Conservation (phyloP, 2,329 filamentous ascomycete genomes). For the Colletotrichum endophyticum region DNA sequence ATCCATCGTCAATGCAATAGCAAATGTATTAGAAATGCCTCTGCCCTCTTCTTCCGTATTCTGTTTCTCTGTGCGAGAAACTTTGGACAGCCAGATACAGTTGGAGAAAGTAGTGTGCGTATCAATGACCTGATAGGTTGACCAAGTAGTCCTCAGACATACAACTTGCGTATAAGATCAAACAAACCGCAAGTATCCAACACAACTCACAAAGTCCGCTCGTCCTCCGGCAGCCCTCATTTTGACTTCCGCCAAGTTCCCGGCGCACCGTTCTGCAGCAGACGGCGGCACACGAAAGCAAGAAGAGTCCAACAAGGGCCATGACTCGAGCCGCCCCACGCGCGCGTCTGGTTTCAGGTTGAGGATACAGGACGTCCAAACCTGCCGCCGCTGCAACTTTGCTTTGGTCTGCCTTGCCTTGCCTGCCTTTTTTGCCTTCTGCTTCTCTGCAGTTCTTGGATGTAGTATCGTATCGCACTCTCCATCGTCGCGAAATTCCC, state of each 20-base stretch:
- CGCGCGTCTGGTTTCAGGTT: slow-evolving; percentile 9
- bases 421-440: neutral
- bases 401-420: neutral
- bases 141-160: neutral
- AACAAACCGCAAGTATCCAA: neutral
- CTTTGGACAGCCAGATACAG: neutral
- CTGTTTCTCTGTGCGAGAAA: neutral
- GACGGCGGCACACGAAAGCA: neutral
- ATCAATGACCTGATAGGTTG: neutral
- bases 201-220: rapidly evolving
- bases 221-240: neutral
- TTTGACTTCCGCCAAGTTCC: neutral
- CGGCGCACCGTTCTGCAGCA: neutral
- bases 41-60: neutral
- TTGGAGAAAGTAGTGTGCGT: neutral
- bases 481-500: neutral
- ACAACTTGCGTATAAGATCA: neutral
- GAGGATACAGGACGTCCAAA: neutral
- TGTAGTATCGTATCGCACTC: neutral
- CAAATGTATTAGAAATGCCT: neutral
- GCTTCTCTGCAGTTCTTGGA: neutral
- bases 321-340: slow-evolving; percentile 2
- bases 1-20: neutral
- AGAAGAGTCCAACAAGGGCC: neutral
- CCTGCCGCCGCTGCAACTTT: neutral